A percentile compares a stretch with the other conserved stretches of the same genome.
These are phyloP conservation scores for Dicorynia guianensis DNA, from an alignment of 306 rosid species.

Conservation along the genomic window DNA sequence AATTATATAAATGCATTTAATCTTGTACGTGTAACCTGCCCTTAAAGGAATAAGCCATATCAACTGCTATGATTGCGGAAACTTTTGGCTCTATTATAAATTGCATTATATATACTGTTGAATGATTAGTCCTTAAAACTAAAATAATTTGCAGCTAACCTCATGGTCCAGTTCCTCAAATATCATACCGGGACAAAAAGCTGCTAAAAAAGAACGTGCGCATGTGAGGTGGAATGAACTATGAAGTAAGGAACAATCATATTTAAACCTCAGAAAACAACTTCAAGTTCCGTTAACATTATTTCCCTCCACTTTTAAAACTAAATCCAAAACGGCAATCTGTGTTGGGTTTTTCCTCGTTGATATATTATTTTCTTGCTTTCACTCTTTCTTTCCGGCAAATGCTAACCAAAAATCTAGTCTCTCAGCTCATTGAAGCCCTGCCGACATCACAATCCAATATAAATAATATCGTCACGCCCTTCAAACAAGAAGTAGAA, in stretches of 20 bases:
- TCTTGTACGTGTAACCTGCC: too few species aligned
- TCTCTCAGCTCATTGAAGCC: slow-evolving; percentile 40
- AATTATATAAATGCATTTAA: too few species aligned
- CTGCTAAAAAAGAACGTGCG: background rate
- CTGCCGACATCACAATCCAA: background rate
- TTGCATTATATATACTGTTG: too few species aligned
- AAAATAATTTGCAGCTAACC: background rate
- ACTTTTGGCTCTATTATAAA: too few species aligned
- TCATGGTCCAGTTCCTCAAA: background rate
- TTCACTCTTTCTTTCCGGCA: slow-evolving; percentile 43
- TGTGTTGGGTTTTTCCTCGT: slow-evolving; percentile 37
- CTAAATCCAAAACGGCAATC: slow-evolving; percentile 29
- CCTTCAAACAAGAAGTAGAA: slow-evolving; percentile 22
- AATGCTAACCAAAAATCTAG: slow-evolving; percentile 43
- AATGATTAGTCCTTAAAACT: too few species aligned
- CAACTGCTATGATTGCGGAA: too few species aligned
- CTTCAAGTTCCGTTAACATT: slow-evolving; percentile 49
- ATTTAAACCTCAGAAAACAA: slow-evolving; percentile 29
- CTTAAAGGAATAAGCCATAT: too few species aligned
- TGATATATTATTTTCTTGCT: slow-evolving; percentile 73
- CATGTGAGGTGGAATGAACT: slow-evolving; percentile 37
- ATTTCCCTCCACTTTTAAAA: slow-evolving; percentile 54
- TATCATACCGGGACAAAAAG: background rate
- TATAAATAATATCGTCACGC: slow-evolving; percentile 46
- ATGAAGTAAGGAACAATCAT: slow-evolving; percentile 60